Base-by-base conservation (phyloP, 257 asterid species). In the Petunia secreta region DNA sequence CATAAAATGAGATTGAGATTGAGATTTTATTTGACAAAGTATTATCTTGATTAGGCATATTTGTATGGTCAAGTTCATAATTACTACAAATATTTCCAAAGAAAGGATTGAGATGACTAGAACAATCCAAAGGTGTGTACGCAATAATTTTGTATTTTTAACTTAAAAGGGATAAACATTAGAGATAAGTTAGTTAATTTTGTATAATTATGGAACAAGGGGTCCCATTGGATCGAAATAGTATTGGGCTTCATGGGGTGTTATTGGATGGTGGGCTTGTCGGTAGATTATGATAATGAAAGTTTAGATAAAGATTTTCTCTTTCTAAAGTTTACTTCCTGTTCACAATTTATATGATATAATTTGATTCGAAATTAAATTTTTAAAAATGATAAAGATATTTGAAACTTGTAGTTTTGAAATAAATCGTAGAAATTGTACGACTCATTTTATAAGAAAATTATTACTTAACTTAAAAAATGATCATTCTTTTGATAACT, bases 191-290 rank as follows among this genome's bases (percentile, higher is more conserved):
- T 73, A 11, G 78, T 34, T 50, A 11, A 73, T 34, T 71, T 50
- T 5, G 63, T 73, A 73, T 2, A 3, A 34, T 13, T 34, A 11
- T 73, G 14, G 0, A 40, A 75, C 0, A 15, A 62, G 13, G 63
- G 16, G 46, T 37, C 39, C 55, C n/a, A 37, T 14, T 16, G 37
- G 39, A 41, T 15, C 50, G 44, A 25, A 73, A 73, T 50, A 64
- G 76, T 54, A 15, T 50, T 79, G 82, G 82, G 65, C 55, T 25
- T 62, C 48, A 60, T 73, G 63, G 57, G 57, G 65, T 63, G 44
- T 48, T 55, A 63, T 34, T 64, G 60, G 25, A 25, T 25, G 25
- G 54, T 52, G 76, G 54, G n/a, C 41, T 50, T 63, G 75, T 63
- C 75, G 75, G 81, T 62, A 62, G 2, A 77, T 9, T 60, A 0